These are phyloP conservation scores for Acanthamoeba royreba DNA, from an alignment of 208 protist genomes.

Conservation along the genomic window DNA sequence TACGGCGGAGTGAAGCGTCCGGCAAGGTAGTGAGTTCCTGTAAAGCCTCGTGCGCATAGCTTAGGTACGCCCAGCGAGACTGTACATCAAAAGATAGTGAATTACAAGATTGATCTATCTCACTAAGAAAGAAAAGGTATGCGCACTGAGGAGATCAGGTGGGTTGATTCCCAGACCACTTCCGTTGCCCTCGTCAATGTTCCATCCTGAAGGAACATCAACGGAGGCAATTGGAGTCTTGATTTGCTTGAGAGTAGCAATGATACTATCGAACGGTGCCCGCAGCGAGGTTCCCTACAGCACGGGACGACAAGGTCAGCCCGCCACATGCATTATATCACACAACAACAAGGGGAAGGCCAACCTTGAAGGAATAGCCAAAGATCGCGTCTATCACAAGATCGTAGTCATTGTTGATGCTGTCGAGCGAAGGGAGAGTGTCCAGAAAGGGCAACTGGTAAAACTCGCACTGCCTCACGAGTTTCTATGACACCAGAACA, in stretches of 20 bases:
- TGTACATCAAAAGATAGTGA: too few species aligned
- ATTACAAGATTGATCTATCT: background rate
- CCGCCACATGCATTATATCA: too few species aligned
- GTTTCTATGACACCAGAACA: conserved; percentile 49
- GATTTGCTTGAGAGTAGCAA: conserved; percentile 55
- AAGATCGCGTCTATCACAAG: conserved; percentile 80
- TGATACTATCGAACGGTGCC: conserved; percentile 46
- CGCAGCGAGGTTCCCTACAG: background rate
- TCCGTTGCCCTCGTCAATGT: conserved; percentile 73
- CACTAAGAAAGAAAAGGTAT: background rate
- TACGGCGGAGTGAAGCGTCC: conserved; percentile 72
- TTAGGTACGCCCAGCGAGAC: conserved; percentile 80
- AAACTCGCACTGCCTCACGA: conserved; percentile 57
- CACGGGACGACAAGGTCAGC: too few species aligned
- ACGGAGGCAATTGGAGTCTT: conserved; percentile 45
- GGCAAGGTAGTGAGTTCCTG: conserved; percentile 74
- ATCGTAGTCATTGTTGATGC: conserved; percentile 34
- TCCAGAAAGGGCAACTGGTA: conserved; percentile 53
- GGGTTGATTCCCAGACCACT: conserved; percentile 45
- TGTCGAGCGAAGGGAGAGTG: background rate
- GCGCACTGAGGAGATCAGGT: conserved; percentile 26
- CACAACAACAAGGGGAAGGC: too few species aligned
- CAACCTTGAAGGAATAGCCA: conserved; percentile 78
- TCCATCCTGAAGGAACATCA: conserved; percentile 73
- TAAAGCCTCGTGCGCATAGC: conserved; percentile 66